phyloP scores from a whole-genome alignment of 1,139 yeast genomes.

The Yamadazyma atlantica region DNA sequence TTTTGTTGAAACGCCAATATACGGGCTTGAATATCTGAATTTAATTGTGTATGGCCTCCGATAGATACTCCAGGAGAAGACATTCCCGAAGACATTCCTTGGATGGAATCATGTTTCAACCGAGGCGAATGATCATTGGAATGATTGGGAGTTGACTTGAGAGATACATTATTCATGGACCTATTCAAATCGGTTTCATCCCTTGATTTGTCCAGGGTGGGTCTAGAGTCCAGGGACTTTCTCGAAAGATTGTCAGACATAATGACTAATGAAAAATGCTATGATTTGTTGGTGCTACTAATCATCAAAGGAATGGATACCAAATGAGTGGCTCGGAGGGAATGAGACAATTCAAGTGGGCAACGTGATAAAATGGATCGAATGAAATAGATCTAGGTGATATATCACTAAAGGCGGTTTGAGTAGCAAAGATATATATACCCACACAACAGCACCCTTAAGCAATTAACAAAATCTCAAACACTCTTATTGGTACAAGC shows the following conservation, averaged over 20 bases:
- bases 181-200: not conserved
- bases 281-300: not conserved
- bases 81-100: too few species aligned
- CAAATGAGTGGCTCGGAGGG: not conserved
- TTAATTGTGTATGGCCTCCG: slow-evolving; percentile 30
- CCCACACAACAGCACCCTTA: too few species aligned
- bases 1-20: slow-evolving; percentile 73
- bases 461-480: not conserved
- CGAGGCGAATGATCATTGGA: slow-evolving; percentile 10
- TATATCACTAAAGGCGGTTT: not conserved
- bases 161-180: slow-evolving; percentile 1
- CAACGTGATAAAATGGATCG: not conserved
- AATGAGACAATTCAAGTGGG: too few species aligned
- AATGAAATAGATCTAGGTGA: not conserved
- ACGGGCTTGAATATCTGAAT: slow-evolving; percentile 73
- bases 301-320: not conserved
- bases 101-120: slow-evolving; percentile 8
- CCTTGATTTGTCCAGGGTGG: too few species aligned
- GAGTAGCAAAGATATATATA: not conserved
- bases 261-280: not conserved
- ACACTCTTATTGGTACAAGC: too few species aligned
- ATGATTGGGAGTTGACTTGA: slow-evolving; percentile 6
- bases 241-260: too few species aligned
- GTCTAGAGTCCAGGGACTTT: too few species aligned
- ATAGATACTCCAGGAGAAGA: slow-evolving; percentile 4